Evolutionary conservation across 129 eudicot genomes (phyloP).

Genomic region (Escallonia herrerae): DNA sequence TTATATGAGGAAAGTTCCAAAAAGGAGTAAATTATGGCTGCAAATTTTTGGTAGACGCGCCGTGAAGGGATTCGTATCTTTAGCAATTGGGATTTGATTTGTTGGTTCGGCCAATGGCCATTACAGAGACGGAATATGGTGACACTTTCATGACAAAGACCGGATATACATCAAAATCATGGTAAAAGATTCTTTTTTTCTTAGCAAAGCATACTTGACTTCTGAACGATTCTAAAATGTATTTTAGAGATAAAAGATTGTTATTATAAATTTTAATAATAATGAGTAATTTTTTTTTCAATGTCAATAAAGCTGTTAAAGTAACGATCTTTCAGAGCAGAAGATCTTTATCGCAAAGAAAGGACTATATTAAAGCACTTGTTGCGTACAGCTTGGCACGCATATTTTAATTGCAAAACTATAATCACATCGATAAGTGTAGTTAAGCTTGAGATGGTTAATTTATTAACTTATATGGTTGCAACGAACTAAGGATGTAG

Average conservation of each 20-base stretch:
- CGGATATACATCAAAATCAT: neutral
- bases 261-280: no score
- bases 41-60: neutral
- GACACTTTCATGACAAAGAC: slow-evolving; percentile 2
- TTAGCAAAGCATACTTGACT: neutral
- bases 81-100: slow-evolving; percentile 5
- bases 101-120: slow-evolving; percentile 18
- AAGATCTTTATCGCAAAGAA: no score
- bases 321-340: no score
- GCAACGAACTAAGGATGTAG: slow-evolving; percentile 32
- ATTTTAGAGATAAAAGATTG: no score
- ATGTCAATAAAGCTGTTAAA: no score
- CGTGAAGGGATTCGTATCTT: neutral
- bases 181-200: neutral
- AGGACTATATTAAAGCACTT: no score
- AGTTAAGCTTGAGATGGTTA: no score
- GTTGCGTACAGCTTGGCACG: no score
- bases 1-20: neutral
- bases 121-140: neutral
- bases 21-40: neutral
- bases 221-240: no score
- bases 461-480: slow-evolving; percentile 14
- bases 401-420: no score
- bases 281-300: no score
- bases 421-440: no score